A percentile compares a stretch with the other conserved stretches of the same genome.
phyloP scores from a whole-genome alignment of 2,329 filamentous ascomycete genomes.

The Fusarium sp. region DNA sequence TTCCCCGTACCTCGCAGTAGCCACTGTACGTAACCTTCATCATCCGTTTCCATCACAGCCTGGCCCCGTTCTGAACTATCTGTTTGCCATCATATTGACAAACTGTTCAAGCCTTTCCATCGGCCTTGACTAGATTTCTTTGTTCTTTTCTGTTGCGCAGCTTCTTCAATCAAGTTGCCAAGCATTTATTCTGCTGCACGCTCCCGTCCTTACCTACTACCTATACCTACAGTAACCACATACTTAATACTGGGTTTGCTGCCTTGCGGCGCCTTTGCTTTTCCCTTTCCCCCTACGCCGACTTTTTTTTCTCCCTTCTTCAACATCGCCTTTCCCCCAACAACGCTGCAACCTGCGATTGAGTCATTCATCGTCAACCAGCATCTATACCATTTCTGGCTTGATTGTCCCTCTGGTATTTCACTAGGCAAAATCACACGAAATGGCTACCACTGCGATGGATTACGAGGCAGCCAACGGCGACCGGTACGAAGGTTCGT shows the following conservation, averaged over 20 bases:
- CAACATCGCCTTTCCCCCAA: slow-evolving; percentile 42
- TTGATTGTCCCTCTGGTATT: slow-evolving; percentile 27
- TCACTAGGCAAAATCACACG: slow-evolving; percentile 30
- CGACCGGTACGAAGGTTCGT: slow-evolving; percentile 73
- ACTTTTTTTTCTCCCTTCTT: slow-evolving; percentile 45
- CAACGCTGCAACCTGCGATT: slow-evolving; percentile 37
- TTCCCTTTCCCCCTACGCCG: slow-evolving; percentile 41
- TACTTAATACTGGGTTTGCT: slow-evolving; percentile 33
- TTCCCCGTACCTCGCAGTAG: slow-evolving; percentile 17
- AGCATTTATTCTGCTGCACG: slow-evolving; percentile 23
- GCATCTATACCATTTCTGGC: slow-evolving; percentile 32
- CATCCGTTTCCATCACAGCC: slow-evolving; percentile 30
- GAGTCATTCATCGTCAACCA: slow-evolving; percentile 42
- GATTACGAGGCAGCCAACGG: slow-evolving; percentile 77
- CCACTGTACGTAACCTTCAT: slow-evolving; percentile 26
- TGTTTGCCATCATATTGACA: slow-evolving; percentile 38
- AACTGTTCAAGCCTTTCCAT: slow-evolving; percentile 23
- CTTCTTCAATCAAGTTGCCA: slow-evolving; percentile 32
- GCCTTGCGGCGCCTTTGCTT: slow-evolving; percentile 40
- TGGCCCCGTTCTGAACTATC: slow-evolving; percentile 30
- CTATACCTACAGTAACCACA: slow-evolving; percentile 4
- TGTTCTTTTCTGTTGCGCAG: slow-evolving; percentile 26
- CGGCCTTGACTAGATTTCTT: slow-evolving; percentile 26
- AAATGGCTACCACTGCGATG: slow-evolving; percentile 74
- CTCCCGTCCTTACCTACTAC: slow-evolving; percentile 22